These are phyloP conservation scores for Fusarium guadeloupense DNA, from an alignment of 2,329 filamentous ascomycete species.

Conservation along the genomic window DNA sequence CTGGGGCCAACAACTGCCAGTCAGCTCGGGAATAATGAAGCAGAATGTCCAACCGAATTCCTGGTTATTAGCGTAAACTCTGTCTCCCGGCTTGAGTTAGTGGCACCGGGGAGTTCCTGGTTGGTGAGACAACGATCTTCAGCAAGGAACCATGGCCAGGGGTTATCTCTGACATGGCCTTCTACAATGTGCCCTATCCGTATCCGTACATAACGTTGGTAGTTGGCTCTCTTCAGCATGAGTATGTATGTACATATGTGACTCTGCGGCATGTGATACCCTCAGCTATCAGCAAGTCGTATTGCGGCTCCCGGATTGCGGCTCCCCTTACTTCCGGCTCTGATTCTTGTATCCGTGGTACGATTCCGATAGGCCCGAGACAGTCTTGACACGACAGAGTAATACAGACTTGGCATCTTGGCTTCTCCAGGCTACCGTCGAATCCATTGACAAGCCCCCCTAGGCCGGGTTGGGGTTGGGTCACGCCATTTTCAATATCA, in stretches of 20 bases:
- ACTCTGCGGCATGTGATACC: not conserved
- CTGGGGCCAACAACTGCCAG: not conserved
- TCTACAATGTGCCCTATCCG: not conserved
- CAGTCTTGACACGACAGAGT: not conserved
- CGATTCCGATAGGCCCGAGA: not conserved
- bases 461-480: no score
- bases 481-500: not conserved
- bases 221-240: no score
- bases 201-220: no score
- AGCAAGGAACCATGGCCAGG: slow-evolving; percentile 9
- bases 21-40: slow-evolving; percentile 21
- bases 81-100: not conserved
- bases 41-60: not conserved
- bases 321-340: no score
- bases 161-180: not conserved
- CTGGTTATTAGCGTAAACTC: slow-evolving; percentile 7
- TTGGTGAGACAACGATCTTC: slow-evolving; percentile 32
- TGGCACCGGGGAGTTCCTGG: slow-evolving; percentile 3
- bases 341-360: no score
- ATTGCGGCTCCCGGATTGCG: no score
- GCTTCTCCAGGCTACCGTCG: not conserved
- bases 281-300: not conserved
- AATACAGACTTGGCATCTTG: not conserved
- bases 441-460: not conserved
- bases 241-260: no score